Evolutionary conservation across 306 rosid species (phyloP).

Genomic region (Vigna trinervia): DNA sequence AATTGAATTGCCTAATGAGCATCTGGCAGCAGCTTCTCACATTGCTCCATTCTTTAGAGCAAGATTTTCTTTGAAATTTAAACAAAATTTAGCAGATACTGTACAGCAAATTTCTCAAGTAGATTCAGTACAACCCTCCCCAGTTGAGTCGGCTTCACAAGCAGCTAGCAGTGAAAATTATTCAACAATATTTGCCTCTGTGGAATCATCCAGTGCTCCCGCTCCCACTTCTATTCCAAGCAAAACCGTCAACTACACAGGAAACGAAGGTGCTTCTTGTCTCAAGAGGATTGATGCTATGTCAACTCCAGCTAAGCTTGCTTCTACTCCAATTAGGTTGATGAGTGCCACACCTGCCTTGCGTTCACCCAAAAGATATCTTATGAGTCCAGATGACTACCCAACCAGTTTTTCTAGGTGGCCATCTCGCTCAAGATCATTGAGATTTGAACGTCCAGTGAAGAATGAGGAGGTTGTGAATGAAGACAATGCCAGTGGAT

Average conservation of each 20-base stretch:
- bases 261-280: too few species aligned
- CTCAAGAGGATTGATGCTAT: neutral
- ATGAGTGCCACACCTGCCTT: slow-evolving; percentile 71
- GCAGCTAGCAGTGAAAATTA: neutral
- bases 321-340: slow-evolving; percentile 60
- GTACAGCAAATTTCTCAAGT: slow-evolving; percentile 21
- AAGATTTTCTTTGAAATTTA: slow-evolving; percentile 49
- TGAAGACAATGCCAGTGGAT: slow-evolving; percentile 38
- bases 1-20: slow-evolving; percentile 24
- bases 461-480: slow-evolving; percentile 49
- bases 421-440: slow-evolving; percentile 61
- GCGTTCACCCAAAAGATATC: slow-evolving; percentile 56
- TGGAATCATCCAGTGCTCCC: slow-evolving; percentile 24
- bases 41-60: slow-evolving; percentile 57
- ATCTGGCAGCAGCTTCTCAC: slow-evolving; percentile 57
- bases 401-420: slow-evolving; percentile 53
- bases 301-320: slow-evolving; percentile 65
- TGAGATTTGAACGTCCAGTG: slow-evolving; percentile 74
- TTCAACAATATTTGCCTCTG: slow-evolving; percentile 35
- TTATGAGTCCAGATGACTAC: slow-evolving; percentile 64
- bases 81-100: slow-evolving; percentile 35
- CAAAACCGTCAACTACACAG: slow-evolving; percentile 41
- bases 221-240: slow-evolving; percentile 51
- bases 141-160: too few species aligned
- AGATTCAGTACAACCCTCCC: slow-evolving; percentile 20